Evolutionary conservation across 2,329 filamentous ascomycete species (phyloP).

Genomic region (Hymenoscyphus occultus): DNA sequence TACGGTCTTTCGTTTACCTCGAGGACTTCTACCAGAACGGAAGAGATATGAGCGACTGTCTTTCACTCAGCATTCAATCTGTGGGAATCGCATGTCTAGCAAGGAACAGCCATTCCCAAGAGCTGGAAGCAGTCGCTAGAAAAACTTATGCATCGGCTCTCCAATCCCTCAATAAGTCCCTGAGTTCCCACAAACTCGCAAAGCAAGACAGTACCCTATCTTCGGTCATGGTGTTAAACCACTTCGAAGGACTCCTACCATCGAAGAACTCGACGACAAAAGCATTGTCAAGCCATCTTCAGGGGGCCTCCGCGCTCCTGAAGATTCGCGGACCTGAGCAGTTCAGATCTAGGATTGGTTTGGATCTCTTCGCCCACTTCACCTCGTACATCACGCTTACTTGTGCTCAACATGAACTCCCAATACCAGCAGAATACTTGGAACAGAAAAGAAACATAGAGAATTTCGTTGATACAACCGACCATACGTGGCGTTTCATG

Average conservation of each 20-base stretch:
- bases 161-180: constrained; percentile 45
- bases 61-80: constrained; percentile 31
- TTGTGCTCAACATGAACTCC: constrained; percentile 48
- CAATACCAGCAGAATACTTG: constrained; percentile 46
- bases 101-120: constrained; percentile 32
- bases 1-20: constrained; percentile 10
- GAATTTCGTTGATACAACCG: constrained; percentile 24
- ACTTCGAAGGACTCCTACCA: constrained; percentile 51
- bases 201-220: constrained; percentile 52
- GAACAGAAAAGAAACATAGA: constrained; percentile 44
- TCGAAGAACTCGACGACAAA: constrained; percentile 15
- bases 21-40: constrained; percentile 3
- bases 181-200: constrained; percentile 45
- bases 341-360: constrained; percentile 46
- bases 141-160: constrained; percentile 50
- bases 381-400: constrained; percentile 48
- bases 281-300: constrained; percentile 52
- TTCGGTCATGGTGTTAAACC: constrained; percentile 49
- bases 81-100: constrained; percentile 51
- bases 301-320: constrained; percentile 48
- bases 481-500: constrained; percentile 7
- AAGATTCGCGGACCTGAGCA: constrained; percentile 46
- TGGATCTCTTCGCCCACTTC: constrained; percentile 53
- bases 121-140: constrained; percentile 45
- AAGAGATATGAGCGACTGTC: background rate